Evolutionary conservation across 768 basidiomycete genomes (phyloP).

Genomic region (Lyophyllum atratum): DNA sequence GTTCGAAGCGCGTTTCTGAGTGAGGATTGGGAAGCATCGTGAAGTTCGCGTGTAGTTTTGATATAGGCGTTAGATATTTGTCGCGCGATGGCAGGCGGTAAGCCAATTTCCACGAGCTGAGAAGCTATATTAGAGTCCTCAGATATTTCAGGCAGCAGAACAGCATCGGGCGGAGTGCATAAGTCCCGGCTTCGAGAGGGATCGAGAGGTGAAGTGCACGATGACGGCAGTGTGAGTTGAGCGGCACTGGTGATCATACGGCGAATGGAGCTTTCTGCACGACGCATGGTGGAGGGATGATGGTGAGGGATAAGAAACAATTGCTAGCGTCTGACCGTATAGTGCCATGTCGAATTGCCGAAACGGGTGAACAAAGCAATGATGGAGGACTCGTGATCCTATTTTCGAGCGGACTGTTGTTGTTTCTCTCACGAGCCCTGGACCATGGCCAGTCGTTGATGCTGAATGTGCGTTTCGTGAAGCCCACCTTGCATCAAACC

Average conservation of each 20-base stretch:
- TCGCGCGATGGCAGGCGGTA: neutral
- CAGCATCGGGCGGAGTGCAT: too few species aligned
- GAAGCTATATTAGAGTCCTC: neutral
- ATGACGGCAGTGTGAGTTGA: neutral
- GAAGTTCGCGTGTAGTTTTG: neutral
- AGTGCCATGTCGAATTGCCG: too few species aligned
- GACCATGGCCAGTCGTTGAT: too few species aligned
- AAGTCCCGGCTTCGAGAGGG: neutral
- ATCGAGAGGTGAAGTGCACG: too few species aligned
- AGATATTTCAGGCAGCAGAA: neutral
- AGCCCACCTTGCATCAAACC: too few species aligned
- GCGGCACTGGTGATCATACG: neutral
- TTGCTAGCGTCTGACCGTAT: too few species aligned
- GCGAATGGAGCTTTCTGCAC: neutral
- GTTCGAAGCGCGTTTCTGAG: constrained; percentile 1
- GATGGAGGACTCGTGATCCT: too few species aligned
- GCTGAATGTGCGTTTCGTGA: too few species aligned
- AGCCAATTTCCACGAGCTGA: neutral
- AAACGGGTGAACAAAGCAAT: neutral
- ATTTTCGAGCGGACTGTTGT: too few species aligned
- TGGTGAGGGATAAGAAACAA: neutral
- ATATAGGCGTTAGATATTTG: constrained; percentile 7
- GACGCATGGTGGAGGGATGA: neutral
- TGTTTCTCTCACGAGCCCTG: too few species aligned
- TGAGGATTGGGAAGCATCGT: constrained; percentile 2